Percentiles rank a stretch among this genome's conserved stretches.
Conservation (phyloP, 1,284 basidiomycete genomes). For the Phlebopus sp. region DNA sequence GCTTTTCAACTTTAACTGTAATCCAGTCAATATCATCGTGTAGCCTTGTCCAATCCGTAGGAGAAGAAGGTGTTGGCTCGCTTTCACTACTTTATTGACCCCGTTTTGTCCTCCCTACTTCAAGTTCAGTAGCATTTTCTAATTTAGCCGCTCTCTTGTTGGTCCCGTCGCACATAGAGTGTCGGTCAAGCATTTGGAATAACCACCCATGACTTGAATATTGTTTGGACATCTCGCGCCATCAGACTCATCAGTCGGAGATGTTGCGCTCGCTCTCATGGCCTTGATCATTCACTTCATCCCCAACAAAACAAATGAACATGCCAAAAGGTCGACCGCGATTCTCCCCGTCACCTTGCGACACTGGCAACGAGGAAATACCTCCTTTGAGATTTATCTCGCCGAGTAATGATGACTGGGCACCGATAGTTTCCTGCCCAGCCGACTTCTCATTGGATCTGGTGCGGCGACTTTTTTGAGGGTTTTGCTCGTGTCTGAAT, state of each 20-base stretch:
- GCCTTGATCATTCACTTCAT: background rate
- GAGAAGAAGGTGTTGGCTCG: constrained; percentile 12
- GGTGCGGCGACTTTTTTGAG: constrained; percentile 23
- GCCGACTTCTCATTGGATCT: constrained; percentile 44
- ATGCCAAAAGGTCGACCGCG: constrained; percentile 17
- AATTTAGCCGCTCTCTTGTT: constrained; percentile 21
- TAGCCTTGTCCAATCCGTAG: constrained; percentile 5
- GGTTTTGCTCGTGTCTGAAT: background rate
- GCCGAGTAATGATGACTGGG: constrained; percentile 23
- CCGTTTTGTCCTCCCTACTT: constrained; percentile 12
- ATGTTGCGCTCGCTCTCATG: too few relatives aligned
- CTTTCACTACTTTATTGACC: constrained; percentile 18
- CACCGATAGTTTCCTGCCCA: constrained; percentile 39
- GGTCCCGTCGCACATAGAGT: constrained; percentile 16
- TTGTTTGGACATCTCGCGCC: too few relatives aligned
- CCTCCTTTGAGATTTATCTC: constrained; percentile 8
- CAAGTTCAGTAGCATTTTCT: constrained; percentile 10
- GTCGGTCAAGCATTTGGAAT: constrained; percentile 15
- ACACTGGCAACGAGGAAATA: constrained; percentile 4
- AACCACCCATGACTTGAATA: constrained; percentile 1
- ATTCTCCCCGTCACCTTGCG: constrained; percentile 24
- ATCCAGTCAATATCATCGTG: constrained; percentile 14
- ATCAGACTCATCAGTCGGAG: too few relatives aligned
- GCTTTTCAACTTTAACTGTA: constrained; percentile 26
- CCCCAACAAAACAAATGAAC: constrained; percentile 7